Percentiles rank a stretch among this genome's conserved stretches.
These are phyloP conservation scores for Arabis hirsuta DNA, from an alignment of 345 rosid genomes.

Conservation along the genomic window DNA sequence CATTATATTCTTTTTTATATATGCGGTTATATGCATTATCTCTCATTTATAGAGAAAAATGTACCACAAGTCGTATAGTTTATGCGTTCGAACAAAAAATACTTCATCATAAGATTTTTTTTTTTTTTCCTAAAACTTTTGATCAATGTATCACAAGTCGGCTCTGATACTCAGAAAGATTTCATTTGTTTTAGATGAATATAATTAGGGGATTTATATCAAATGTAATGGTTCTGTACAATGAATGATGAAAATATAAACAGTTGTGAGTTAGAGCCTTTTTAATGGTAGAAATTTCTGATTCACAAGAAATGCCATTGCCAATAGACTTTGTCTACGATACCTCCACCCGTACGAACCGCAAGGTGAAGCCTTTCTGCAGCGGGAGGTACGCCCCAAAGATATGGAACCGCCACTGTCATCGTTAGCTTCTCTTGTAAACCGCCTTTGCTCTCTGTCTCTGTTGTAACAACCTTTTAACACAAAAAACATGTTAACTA, in stretches of 20 bases:
- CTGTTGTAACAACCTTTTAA: conserved; percentile 70
- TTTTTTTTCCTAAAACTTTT: too few relatives aligned
- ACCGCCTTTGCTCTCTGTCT: conserved; percentile 78
- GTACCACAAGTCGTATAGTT: too few relatives aligned
- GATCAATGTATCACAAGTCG: too few relatives aligned
- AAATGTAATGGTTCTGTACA: conserved; percentile 43
- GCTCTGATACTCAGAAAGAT: too few relatives aligned
- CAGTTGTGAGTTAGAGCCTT: conserved; percentile 33
- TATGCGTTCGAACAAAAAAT: too few relatives aligned
- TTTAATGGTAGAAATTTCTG: neutral
- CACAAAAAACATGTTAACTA: neutral
- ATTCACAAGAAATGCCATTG: conserved; percentile 88
- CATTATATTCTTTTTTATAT: too few relatives aligned
- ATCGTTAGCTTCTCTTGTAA: conserved; percentile 88
- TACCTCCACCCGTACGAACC: conserved; percentile 90
- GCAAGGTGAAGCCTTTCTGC: conserved; percentile 94
- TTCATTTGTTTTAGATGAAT: neutral
- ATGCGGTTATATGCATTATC: too few relatives aligned
- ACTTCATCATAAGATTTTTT: too few relatives aligned
- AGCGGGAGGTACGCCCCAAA: conserved; percentile 98
- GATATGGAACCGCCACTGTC: conserved; percentile 93
- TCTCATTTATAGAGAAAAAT: too few relatives aligned
- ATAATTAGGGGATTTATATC: conserved; percentile 9
- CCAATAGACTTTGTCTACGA: conserved; percentile 88
- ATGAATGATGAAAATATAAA: conserved; percentile 39